A percentile compares a stretch with the other conserved stretches of the same genome.
Evolutionary conservation across 2,329 filamentous ascomycete genomes (phyloP).

Genomic region (Paraphaeosphaeria sporulosa): DNA sequence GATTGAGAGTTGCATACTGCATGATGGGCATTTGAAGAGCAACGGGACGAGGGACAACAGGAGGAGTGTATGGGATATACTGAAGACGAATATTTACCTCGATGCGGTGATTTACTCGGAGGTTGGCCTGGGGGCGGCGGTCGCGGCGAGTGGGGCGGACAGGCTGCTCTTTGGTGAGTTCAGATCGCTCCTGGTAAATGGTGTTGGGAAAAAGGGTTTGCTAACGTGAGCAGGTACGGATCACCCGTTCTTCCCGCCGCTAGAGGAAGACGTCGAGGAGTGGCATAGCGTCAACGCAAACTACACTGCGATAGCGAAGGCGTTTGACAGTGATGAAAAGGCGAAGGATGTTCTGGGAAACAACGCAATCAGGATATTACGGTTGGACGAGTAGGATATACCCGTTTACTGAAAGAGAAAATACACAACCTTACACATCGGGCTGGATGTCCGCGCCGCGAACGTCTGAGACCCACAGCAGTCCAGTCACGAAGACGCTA

Average conservation of each 20-base stretch:
- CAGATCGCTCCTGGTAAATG: no score
- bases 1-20: constrained; percentile 85
- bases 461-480: no score
- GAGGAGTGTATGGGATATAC: constrained; percentile 68
- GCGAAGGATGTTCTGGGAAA: constrained; percentile 65
- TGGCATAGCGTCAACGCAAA: constrained; percentile 75
- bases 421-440: background rate
- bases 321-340: constrained; percentile 56
- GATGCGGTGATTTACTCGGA: constrained; percentile 87
- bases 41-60: constrained; percentile 66
- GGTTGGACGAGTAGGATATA: constrained; percentile 26
- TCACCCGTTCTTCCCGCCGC: constrained; percentile 84
- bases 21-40: constrained; percentile 77
- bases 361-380: constrained; percentile 65
- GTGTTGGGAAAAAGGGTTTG: no score
- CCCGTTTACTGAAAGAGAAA: background rate
- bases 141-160: constrained; percentile 71
- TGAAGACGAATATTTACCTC: constrained; percentile 81
- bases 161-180: constrained; percentile 73
- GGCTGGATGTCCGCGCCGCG: no score
- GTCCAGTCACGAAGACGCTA: no score
- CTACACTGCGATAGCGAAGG: constrained; percentile 62
- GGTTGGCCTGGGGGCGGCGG: constrained; percentile 74
- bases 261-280: constrained; percentile 67
- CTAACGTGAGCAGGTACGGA: constrained; percentile 65